Percentiles rank a stretch among this genome's conserved stretches.
Evolutionary conservation across 2,329 filamentous ascomycete genomes (phyloP).

Genomic region (Penicillium italicum): DNA sequence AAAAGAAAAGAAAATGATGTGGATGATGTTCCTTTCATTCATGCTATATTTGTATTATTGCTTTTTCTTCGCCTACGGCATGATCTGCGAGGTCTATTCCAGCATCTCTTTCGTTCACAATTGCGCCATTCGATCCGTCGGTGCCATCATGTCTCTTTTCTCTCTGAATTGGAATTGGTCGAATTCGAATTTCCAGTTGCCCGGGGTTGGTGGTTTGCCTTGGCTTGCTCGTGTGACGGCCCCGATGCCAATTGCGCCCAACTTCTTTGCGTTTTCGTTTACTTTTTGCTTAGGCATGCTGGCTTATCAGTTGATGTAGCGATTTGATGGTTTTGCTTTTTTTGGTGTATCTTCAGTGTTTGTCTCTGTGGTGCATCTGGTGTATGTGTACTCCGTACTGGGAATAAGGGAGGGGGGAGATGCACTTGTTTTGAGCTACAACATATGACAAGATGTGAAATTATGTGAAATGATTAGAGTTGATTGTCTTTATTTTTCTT

Average conservation of each 20-base stretch:
- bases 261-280: neutral
- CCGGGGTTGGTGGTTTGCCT: neutral
- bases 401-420: neutral
- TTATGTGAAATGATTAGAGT: too few species aligned
- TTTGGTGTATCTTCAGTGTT: neutral
- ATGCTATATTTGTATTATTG: conserved; percentile 3
- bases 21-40: neutral
- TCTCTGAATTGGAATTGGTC: neutral
- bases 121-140: conserved; percentile 9
- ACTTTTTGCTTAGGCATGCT: neutral
- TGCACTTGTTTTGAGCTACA: too few species aligned
- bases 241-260: neutral
- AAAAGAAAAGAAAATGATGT: neutral
- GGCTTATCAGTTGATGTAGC: neutral
- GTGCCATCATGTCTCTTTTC: conserved; percentile 10
- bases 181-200: neutral
- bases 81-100: neutral
- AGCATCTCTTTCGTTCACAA: neutral
- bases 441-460: too few species aligned
- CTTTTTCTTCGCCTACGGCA: neutral
- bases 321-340: neutral
- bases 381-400: neutral
- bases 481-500: too few species aligned
- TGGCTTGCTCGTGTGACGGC: neutral
- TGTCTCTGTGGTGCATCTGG: neutral